Base-by-base conservation (phyloP, 495 filamentous ascomycete species). In the Penicillium canescens region DNA sequence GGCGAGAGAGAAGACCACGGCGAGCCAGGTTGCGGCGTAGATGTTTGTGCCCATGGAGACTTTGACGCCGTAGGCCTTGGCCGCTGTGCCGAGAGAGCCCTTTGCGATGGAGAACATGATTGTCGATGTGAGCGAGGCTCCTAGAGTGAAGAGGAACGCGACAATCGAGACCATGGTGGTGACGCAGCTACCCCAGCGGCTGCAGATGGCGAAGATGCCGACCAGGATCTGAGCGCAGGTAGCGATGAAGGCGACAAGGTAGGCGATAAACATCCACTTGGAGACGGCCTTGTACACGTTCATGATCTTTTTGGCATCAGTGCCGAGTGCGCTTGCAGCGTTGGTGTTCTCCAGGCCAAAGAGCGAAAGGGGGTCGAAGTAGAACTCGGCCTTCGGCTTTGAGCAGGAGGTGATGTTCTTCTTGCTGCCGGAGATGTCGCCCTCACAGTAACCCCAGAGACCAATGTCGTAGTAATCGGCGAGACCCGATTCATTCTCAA, bases 381-480 rank as follows among this genome's bases (percentile, higher is more conserved):
- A 82, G 78, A 89, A 97, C 52, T 84, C 67, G 4, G 82, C 69
- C 71, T 88, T 67, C 47, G 75, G 81, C 37, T 70, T 62, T 8
- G 82, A 83, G 76, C 85, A 88, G 52, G 62, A 74, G 37, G 65
- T 70, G 55, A 73, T 69, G 20, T 72, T 59, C 55, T 63, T 67
- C 6, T 63, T 58, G 56, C 56, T 66, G 41, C 67, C 76, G 34
- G 71, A 80, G 74, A 86, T 85, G 46, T 77, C 72, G 40, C 83
- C 82, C 13, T 79, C 75, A 78, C 94, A 98, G 82, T 92, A 97
- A 65, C 88, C 87, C 88, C 88, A 96, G 24, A 98, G 78, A 55
- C 82, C 82, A 65, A 96, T 79, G 46, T 84, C 80, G 81, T 98
- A 98, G 63, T 85, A 82, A 69, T 95, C 86, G 47, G 76, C 79